A percentile compares a stretch with the other conserved stretches of the same genome.
These are phyloP conservation scores for Candida maris DNA, from an alignment of 805 yeast genomes.

Conservation along the genomic window DNA sequence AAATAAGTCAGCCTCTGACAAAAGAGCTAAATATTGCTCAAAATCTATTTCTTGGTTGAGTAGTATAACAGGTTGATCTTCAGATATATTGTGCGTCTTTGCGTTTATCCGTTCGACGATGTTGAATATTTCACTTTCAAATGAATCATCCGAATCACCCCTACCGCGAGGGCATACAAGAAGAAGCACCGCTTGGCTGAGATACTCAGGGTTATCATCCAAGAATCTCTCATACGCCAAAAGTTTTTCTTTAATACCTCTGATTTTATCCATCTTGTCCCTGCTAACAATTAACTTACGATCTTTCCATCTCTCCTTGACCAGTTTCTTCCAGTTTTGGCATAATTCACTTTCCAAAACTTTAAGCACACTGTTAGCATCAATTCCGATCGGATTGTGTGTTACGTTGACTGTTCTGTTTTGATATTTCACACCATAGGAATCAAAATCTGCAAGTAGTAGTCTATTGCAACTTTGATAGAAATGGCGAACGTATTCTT, in stretches of 20 bases:
- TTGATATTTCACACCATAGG: constrained; percentile 54
- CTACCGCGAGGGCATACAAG: constrained; percentile 72
- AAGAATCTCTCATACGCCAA: constrained; percentile 82
- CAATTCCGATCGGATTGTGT: constrained; percentile 75
- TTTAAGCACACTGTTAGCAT: constrained; percentile 52
- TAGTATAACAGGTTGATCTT: constrained; percentile 78
- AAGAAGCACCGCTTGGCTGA: constrained; percentile 68
- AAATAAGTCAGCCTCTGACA: constrained; percentile 82
- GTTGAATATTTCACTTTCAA: constrained; percentile 68
- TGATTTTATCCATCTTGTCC: constrained; percentile 80
- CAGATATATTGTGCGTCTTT: constrained; percentile 64
- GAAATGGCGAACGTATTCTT: constrained; percentile 91
- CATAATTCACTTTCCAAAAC: constrained; percentile 47
- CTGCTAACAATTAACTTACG: constrained; percentile 76
- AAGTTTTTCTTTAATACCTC: constrained; percentile 86
- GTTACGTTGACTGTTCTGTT: constrained; percentile 55
- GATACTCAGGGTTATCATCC: constrained; percentile 63
- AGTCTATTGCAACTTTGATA: constrained; percentile 84
- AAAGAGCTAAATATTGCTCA: constrained; percentile 82
- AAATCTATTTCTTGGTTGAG: constrained; percentile 86
- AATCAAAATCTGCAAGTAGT: constrained; percentile 76
- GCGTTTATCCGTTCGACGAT: constrained; percentile 87
- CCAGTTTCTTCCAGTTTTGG: constrained; percentile 59
- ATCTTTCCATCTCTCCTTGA: constrained; percentile 73
- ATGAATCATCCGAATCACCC: constrained; percentile 49